Percentiles rank a stretch among this genome's conserved stretches.
These are phyloP conservation scores for Arxiozyma bovina DNA, from an alignment of 1,139 yeast species.

Conservation along the genomic window DNA sequence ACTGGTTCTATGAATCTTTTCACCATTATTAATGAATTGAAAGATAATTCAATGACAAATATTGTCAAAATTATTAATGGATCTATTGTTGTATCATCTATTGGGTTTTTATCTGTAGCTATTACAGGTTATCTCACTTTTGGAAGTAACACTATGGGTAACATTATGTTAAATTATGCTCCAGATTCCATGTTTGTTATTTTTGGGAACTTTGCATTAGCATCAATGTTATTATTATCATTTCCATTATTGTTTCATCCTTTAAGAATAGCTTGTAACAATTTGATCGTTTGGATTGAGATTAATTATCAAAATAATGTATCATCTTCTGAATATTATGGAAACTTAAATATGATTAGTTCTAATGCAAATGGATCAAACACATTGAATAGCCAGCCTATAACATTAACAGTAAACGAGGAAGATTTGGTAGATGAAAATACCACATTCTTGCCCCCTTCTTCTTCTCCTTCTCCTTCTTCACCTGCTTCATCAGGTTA, in stretches of 20 bases:
- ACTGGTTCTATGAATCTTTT: slow-evolving; percentile 95
- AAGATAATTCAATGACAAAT: slow-evolving; percentile 44
- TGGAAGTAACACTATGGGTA: slow-evolving; percentile 71
- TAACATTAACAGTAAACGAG: slow-evolving; percentile 15
- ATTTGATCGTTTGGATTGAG: slow-evolving; percentile 51
- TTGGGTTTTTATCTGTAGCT: slow-evolving; percentile 63
- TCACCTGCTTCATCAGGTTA: not conserved
- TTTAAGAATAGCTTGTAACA: slow-evolving; percentile 74
- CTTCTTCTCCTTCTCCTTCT: not conserved
- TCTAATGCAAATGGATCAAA: slow-evolving; percentile 1
- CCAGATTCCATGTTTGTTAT: slow-evolving; percentile 31
- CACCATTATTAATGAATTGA: slow-evolving; percentile 76
- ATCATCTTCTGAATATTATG: not conserved
- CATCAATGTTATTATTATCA: slow-evolving; percentile 73
- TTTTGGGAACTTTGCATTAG: slow-evolving; percentile 67
- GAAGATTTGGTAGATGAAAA: slow-evolving; percentile 9
- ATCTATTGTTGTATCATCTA: slow-evolving; percentile 51
- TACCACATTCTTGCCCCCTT: not conserved
- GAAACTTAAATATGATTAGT: not conserved
- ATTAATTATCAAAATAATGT: slow-evolving; percentile 6
- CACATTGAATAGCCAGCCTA: slow-evolving; percentile 2
- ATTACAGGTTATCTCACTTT: slow-evolving; percentile 78
- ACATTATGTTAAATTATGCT: slow-evolving; percentile 61
- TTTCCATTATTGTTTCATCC: slow-evolving; percentile 94
- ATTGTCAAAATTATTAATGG: slow-evolving; percentile 45